A percentile compares a stretch with the other conserved stretches of the same genome.
Conservation (phyloP, 1,284 basidiomycete genomes). For the Rhodotorula mucilaginosa region DNA sequence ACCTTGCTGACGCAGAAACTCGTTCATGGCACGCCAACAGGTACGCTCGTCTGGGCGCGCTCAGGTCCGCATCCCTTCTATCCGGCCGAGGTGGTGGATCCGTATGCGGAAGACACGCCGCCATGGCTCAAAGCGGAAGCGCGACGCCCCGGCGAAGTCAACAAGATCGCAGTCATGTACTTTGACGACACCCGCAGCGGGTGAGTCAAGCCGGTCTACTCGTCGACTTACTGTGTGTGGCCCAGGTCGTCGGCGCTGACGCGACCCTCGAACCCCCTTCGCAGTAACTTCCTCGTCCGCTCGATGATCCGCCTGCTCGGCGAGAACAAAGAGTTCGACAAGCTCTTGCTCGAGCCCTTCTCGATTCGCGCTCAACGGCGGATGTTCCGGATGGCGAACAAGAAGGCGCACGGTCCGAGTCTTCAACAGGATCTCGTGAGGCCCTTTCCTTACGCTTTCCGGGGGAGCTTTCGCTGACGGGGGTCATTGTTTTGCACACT, state of each 20-base stretch:
- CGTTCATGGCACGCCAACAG: not conserved
- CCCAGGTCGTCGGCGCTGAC: too few relatives aligned
- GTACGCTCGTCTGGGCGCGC: constrained; percentile 33
- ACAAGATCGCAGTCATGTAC: constrained; percentile 21
- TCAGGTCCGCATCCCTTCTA: constrained; percentile 48
- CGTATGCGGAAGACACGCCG: constrained; percentile 27
- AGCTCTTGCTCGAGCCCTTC: constrained; percentile 2
- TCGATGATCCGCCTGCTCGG: constrained; percentile 17
- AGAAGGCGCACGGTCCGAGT: not conserved
- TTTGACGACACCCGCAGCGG: constrained; percentile 21
- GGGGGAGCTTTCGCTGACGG: too few relatives aligned
- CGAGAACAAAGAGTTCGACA: constrained; percentile 23
- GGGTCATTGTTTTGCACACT: too few relatives aligned
- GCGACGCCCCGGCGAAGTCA: not conserved
- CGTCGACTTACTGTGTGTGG: too few relatives aligned
- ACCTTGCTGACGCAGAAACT: not conserved
- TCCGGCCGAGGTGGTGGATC: constrained; percentile 51
- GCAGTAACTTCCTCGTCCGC: constrained; percentile 14
- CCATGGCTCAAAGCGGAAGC: not conserved
- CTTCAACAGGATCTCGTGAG: constrained; percentile 10
- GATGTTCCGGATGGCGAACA: not conserved
- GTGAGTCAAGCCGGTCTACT: constrained; percentile 9
- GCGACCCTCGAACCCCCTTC: too few relatives aligned
- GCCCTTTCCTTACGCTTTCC: not conserved
- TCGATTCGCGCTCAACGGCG: not conserved